Percentiles rank a stretch among this genome's conserved stretches.
phyloP scores from a whole-genome alignment of 2,329 filamentous ascomycete genomes.

The Aspergillus tamarii region DNA sequence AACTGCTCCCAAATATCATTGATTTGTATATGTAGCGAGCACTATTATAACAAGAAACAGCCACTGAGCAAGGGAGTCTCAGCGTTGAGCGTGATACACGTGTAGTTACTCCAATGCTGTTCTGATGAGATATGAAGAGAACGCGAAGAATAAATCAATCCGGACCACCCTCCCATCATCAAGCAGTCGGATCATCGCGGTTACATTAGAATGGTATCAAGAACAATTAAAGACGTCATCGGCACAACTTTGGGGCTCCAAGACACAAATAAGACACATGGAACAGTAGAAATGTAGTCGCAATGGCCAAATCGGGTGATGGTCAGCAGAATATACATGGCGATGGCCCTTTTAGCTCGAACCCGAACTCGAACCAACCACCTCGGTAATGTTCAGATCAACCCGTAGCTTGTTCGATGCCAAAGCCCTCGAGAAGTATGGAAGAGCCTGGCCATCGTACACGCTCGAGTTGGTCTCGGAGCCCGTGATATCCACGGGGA shows the following conservation, averaged over 20 bases:
- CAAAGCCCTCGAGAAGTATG: slow-evolving; percentile 59
- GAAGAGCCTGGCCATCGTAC: slow-evolving; percentile 53
- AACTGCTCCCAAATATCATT: background rate
- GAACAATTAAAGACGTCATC: background rate
- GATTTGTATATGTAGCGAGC: background rate
- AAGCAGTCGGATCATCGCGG: background rate
- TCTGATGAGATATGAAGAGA: background rate
- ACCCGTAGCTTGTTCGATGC: slow-evolving; percentile 49
- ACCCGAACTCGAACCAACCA: slow-evolving; percentile 1
- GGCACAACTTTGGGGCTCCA: background rate
- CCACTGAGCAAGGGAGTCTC: background rate
- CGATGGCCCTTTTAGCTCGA: background rate
- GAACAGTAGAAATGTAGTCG: slow-evolving; percentile 3
- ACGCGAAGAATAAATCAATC: background rate
- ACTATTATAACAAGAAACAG: background rate
- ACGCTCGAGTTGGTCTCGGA: slow-evolving; percentile 44
- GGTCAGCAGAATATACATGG: background rate
- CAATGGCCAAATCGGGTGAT: background rate
- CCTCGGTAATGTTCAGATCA: slow-evolving; percentile 43
- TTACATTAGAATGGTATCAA: slow-evolving; percentile 3
- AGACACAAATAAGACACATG: background rate
- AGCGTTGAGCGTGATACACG: background rate
- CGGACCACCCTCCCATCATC: background rate
- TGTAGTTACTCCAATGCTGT: background rate
- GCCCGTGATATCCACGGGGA: slow-evolving; percentile 57